A percentile compares a stretch with the other conserved stretches of the same genome.
Conservation (phyloP, 2,329 filamentous ascomycete genomes). For the Paracoccidioides lutzii region DNA sequence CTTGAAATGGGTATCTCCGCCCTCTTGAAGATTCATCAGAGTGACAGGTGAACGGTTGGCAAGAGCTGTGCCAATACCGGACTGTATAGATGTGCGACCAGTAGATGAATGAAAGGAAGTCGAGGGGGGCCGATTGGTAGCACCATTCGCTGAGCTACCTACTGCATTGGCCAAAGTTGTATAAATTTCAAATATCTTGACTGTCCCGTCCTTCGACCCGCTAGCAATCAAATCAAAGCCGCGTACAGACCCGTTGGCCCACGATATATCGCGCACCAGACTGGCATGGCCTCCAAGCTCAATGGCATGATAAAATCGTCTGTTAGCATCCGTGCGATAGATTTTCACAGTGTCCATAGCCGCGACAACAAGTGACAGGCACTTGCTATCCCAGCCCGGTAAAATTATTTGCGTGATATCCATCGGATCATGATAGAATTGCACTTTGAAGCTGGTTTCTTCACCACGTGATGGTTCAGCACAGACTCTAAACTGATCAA, state of each 20-base stretch:
- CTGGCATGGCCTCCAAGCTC: conserved; percentile 61
- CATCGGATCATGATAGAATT: conserved; percentile 72
- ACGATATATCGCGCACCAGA: conserved; percentile 75
- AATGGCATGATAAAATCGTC: conserved; percentile 74
- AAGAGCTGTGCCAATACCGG: conserved; percentile 31
- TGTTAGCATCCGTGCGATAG: conserved; percentile 61
- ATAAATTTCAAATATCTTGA: conserved; percentile 65
- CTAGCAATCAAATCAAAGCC: conserved; percentile 86
- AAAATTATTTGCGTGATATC: conserved; percentile 61
- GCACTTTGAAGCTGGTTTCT: conserved; percentile 73
- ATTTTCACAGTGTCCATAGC: conserved; percentile 73
- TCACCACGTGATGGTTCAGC: conserved; percentile 61
- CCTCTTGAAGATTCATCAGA: conserved; percentile 22
- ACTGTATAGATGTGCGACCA: conserved; percentile 20
- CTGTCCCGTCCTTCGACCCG: conserved; percentile 79
- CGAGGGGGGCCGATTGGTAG: conserved; percentile 18
- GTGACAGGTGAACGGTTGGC: conserved; percentile 19
- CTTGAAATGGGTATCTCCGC: conserved; percentile 27
- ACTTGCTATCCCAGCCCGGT: conserved; percentile 68
- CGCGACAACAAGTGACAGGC: conserved; percentile 69
- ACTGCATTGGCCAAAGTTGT: conserved; percentile 21
- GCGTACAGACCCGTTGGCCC: conserved; percentile 82
- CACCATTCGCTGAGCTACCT: conserved; percentile 17
- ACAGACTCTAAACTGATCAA: conserved; percentile 67
- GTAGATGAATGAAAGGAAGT: neutral